phyloP scores from a whole-genome alignment of 768 basidiomycete species.

The Amanita subjunquillea region DNA sequence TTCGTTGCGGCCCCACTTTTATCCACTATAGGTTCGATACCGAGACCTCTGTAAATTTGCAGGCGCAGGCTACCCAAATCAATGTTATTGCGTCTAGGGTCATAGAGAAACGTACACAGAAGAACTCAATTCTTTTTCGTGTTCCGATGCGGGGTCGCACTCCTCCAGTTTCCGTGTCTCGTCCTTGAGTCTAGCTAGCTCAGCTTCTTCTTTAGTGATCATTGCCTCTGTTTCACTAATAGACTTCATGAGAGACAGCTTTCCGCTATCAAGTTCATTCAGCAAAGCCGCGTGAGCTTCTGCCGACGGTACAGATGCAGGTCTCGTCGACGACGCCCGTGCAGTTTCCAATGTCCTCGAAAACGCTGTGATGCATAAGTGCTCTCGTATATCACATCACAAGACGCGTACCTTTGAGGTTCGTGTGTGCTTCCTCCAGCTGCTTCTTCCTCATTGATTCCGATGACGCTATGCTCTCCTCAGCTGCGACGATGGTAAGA shows the following conservation, averaged over 20 bases:
- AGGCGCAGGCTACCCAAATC: constrained; percentile 43
- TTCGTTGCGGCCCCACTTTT: constrained; percentile 40
- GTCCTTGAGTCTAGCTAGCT: constrained; percentile 59
- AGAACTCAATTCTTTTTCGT: constrained; percentile 59
- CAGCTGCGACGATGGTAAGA: constrained; percentile 61
- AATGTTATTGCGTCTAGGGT: not conserved
- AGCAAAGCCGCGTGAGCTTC: constrained; percentile 49
- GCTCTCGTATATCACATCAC: not conserved
- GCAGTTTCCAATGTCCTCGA: constrained; percentile 58
- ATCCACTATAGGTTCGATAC: constrained; percentile 57
- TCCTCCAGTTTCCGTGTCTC: constrained; percentile 50
- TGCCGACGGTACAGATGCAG: constrained; percentile 57
- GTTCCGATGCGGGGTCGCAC: constrained; percentile 64
- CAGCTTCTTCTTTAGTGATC: constrained; percentile 58
- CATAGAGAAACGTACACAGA: constrained; percentile 39
- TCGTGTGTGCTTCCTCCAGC: constrained; percentile 54
- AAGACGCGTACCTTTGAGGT: constrained; percentile 43
- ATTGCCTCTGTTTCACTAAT: constrained; percentile 64
- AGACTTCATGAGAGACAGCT: constrained; percentile 59
- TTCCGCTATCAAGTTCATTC: constrained; percentile 54
- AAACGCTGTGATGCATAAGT: constrained; percentile 35
- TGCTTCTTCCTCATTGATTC: constrained; percentile 54
- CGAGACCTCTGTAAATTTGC: constrained; percentile 59
- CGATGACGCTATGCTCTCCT: constrained; percentile 54
- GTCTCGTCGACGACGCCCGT: constrained; percentile 59